Percentiles rank a stretch among this genome's conserved stretches.
Evolutionary conservation across 2,329 filamentous ascomycete genomes (phyloP).

Genomic region (Elsinoe perseae): DNA sequence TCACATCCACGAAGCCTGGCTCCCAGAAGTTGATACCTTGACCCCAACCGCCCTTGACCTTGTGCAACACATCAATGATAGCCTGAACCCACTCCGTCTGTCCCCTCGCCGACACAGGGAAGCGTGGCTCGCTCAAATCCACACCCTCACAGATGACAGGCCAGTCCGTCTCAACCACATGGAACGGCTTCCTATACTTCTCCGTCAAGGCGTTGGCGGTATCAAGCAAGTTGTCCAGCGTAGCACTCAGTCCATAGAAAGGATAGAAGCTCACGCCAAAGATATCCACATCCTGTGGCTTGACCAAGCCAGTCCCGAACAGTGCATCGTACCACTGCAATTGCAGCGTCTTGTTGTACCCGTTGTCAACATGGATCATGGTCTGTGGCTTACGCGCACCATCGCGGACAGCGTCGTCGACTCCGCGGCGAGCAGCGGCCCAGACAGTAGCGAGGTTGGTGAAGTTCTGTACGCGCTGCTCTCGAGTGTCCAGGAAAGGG

Average conservation of each 20-base stretch:
- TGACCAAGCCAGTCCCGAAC: conserved; percentile 26
- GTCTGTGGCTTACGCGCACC: conserved; percentile 28
- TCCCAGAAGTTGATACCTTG: conserved; percentile 30
- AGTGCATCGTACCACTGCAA: conserved; percentile 28
- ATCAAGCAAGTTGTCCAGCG: conserved; percentile 24
- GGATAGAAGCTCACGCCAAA: conserved; percentile 27
- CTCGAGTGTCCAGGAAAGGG: conserved; percentile 31
- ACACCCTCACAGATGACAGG: conserved; percentile 24
- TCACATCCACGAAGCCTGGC: conserved; percentile 28
- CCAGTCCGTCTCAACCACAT: conserved; percentile 29
- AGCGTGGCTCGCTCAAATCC: conserved; percentile 24
- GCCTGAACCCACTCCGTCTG: conserved; percentile 27
- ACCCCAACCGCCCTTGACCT: conserved; percentile 21
- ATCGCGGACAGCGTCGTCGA: conserved; percentile 26
- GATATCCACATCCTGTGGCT: conserved; percentile 26
- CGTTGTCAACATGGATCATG: conserved; percentile 33
- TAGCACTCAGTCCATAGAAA: conserved; percentile 29
- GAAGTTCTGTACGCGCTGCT: conserved; percentile 29
- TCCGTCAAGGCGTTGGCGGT: conserved; percentile 24
- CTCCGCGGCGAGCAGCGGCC: conserved; percentile 26
- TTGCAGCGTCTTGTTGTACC: conserved; percentile 28
- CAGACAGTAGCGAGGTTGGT: conserved; percentile 29
- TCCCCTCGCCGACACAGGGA: conserved; percentile 24
- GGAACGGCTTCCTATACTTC: conserved; percentile 27
- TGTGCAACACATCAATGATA: conserved; percentile 21